Conservation (phyloP, 2,329 filamentous ascomycete genomes). For the Diplodia mutila region DNA sequence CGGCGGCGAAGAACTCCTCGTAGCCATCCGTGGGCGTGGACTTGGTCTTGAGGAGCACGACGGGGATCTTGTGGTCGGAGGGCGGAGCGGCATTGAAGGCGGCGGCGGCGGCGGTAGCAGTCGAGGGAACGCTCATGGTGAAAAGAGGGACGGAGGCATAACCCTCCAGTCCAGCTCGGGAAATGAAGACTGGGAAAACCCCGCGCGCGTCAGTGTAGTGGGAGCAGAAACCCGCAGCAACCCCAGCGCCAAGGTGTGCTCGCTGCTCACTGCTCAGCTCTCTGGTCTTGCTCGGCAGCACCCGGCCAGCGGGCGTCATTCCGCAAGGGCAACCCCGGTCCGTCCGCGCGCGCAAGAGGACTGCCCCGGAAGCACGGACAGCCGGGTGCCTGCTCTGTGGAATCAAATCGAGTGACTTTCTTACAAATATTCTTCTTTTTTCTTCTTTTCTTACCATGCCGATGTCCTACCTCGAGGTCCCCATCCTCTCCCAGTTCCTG, state of each 20-base stretch:
- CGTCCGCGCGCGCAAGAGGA: not conserved
- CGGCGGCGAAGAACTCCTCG: conserved; percentile 64
- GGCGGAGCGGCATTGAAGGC: not conserved
- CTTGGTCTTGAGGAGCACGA: conserved; percentile 78
- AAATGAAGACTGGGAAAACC: not conserved
- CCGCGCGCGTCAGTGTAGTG: not conserved
- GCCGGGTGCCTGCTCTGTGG: not conserved
- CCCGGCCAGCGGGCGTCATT: not conserved
- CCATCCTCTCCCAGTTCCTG: conserved; percentile 45
- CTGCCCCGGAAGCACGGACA: conserved; percentile 6
- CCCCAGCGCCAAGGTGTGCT: not conserved
- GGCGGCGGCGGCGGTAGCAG: conserved; percentile 3
- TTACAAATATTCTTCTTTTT: conserved; percentile 9
- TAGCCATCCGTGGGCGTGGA: conserved; percentile 74
- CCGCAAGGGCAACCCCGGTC: not conserved
- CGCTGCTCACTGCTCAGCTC: not conserved
- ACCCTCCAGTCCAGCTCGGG: not conserved
- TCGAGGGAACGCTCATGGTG: conserved; percentile 24
- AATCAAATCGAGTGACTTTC: not conserved
- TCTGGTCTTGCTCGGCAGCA: conserved; percentile 12
- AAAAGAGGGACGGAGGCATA: conserved; percentile 5
- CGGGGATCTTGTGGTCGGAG: conserved; percentile 47
- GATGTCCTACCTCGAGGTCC: conserved; percentile 39
- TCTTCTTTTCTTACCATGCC: conserved; percentile 34
- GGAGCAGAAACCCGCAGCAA: not conserved